phyloP scores from a whole-genome alignment of 73 alveolate genomes.

The Breviolum minutum region DNA sequence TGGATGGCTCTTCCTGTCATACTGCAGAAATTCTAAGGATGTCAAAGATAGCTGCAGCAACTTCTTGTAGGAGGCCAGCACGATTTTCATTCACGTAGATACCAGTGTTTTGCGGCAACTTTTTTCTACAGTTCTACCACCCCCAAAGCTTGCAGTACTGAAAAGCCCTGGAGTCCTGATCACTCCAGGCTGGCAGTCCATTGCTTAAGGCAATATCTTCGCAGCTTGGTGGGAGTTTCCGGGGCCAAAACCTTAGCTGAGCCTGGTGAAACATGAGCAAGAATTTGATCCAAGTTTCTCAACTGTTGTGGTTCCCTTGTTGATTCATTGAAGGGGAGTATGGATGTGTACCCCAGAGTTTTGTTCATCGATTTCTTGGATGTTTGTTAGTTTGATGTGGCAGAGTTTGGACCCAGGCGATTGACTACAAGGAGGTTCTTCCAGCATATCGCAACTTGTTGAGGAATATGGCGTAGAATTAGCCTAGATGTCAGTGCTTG shows the following conservation, averaged over 20 bases:
- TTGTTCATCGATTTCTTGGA: no score
- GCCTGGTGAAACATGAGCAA: not conserved
- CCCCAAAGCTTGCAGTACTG: no score
- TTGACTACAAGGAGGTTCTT: slow-evolving; percentile 45
- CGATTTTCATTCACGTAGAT: no score
- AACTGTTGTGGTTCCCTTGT: no score
- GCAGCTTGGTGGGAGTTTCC: not conserved
- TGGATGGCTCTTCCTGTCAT: not conserved
- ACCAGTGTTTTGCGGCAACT: no score
- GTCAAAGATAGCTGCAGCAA: slow-evolving; percentile 62
- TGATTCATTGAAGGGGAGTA: not conserved
- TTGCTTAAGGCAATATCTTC: slow-evolving; percentile 30
- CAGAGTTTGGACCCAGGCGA: not conserved
- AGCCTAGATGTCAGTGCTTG: not conserved
- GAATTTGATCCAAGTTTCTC: no score
- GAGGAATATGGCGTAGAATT: no score
- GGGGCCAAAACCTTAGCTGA: not conserved
- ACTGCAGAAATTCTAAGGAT: not conserved
- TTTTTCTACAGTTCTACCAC: no score
- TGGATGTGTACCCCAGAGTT: not conserved
- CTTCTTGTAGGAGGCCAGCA: slow-evolving; percentile 25
- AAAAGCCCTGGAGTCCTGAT: not conserved
- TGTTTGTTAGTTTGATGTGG: no score
- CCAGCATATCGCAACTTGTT: slow-evolving; percentile 51
- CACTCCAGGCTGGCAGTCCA: slow-evolving; percentile 40